Evolutionary conservation across 257 asterid genomes (phyloP), one percentile per base, ranked within the genome.

Genomic region (Handroanthus guayacan): DNA sequence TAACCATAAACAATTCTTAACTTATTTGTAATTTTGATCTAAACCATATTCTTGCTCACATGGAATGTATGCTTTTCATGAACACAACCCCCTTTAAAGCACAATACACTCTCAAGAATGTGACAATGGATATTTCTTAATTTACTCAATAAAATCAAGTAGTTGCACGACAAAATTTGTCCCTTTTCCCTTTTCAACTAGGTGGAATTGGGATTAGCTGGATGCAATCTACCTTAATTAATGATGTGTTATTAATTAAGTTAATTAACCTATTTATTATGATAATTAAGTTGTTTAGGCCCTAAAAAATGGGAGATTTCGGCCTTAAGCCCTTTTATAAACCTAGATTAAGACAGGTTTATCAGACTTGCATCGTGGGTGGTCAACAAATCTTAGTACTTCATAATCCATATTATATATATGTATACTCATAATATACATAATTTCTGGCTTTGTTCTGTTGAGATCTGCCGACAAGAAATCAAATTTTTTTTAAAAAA

Each of bases 261-360:
- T n/a, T 72, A 11, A 54, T 7, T 45, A 20, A 66, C 9, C 10
- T 50, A 9, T 14, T 9, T 64, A 39, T 39, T 39, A 39, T 3
- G 65, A 12, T 70, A 9, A 48, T 9, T 37, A 36, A 63, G 14
- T 17, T 52, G 5, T 37, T 60, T 6, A 44, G 66, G 80, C 71
- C 63, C 72, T 12, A 45, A 45, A 61, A 31, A 71, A 78, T n/a
- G 43, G 69, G 69, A 52, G 63, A 16, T 44, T 68, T 74, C 14
- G 67, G 75, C 44, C 44, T 3, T 45, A 44, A 57, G n/a, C 37
- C 34, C 2, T n/a, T 41, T 9, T 62, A 6, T 62, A 37, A 62
- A 62, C 20, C 38, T 45, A 8, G 3, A 11, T 69, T 51, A 69
- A 47, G 79, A 65, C 58, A 43, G 48, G 36, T 34, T 62, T 31